Percentiles rank a stretch among this genome's conserved stretches.
These are phyloP conservation scores for Diphasiastrum complanatum DNA, from an alignment of 83 land plant genomes.

Conservation along the genomic window DNA sequence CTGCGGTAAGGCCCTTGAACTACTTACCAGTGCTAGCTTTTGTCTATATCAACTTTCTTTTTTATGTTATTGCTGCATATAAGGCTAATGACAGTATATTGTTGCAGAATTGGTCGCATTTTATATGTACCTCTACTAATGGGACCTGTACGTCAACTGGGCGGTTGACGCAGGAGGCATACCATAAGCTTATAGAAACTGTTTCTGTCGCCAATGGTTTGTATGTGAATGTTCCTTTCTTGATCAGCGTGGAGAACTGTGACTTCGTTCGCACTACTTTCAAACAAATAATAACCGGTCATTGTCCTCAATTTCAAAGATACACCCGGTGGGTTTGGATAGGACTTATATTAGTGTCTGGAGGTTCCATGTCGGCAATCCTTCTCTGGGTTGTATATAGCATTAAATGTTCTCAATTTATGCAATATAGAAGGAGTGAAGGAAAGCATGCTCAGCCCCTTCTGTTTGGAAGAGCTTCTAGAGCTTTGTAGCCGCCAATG, in stretches of 20 bases:
- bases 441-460: too few species aligned
- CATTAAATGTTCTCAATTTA: slow-evolving; percentile 26
- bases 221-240: slow-evolving; percentile 38
- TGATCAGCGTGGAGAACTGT: slow-evolving; percentile 49
- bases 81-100: neutral
- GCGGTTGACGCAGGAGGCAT: slow-evolving; percentile 43
- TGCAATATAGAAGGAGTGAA: too few species aligned
- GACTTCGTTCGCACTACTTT: slow-evolving; percentile 65
- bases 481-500: too few species aligned
- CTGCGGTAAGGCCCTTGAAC: slow-evolving; percentile 40
- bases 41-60: neutral
- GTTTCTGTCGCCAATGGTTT: slow-evolving; percentile 38
- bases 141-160: slow-evolving; percentile 47
- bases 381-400: slow-evolving; percentile 73
- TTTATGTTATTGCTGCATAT: neutral
- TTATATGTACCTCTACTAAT: slow-evolving; percentile 38
- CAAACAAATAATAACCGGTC: slow-evolving; percentile 14
- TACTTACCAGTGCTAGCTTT: neutral
- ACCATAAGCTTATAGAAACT: slow-evolving; percentile 35
- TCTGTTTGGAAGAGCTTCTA: too few species aligned
- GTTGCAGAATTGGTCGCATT: slow-evolving; percentile 57
- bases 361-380: slow-evolving; percentile 64
- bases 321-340: slow-evolving; percentile 54
- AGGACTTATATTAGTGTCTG: slow-evolving; percentile 58
- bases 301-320: slow-evolving; percentile 52